A percentile compares a stretch with the other conserved stretches of the same genome.
Conservation (phyloP, 805 yeast genomes). For the Myxozyma vanderwaltii region DNA sequence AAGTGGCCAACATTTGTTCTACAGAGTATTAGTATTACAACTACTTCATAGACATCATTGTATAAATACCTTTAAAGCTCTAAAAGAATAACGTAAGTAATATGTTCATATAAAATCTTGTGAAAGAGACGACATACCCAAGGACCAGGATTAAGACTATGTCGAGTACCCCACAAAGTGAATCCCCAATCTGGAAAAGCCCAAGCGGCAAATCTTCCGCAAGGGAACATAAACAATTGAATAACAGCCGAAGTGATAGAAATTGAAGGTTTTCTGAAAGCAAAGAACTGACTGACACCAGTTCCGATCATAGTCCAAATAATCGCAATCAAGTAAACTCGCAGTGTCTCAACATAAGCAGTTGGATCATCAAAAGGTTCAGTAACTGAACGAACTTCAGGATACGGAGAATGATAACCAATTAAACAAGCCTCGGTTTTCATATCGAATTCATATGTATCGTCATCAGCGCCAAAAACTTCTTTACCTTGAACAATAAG, state of each 20-base stretch:
- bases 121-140: constrained; percentile 51
- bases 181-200: constrained; percentile 53
- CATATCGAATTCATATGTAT: constrained; percentile 17
- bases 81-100: neutral
- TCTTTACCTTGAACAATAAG: constrained; percentile 12
- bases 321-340: constrained; percentile 53
- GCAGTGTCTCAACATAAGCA: constrained; percentile 54
- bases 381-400: constrained; percentile 70
- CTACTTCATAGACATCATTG: no score
- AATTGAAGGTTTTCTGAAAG: constrained; percentile 58
- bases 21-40: neutral
- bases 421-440: constrained; percentile 19
- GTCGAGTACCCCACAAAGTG: constrained; percentile 42
- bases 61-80: neutral
- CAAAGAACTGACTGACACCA: constrained; percentile 48
- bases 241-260: constrained; percentile 55
- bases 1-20: constrained; percentile 65
- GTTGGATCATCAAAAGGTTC: constrained; percentile 57
- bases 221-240: constrained; percentile 61
- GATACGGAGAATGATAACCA: constrained; percentile 49
- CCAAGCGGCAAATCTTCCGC: constrained; percentile 52
- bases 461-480: constrained; percentile 17
- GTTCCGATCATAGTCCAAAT: constrained; percentile 37
- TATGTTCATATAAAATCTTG: neutral
- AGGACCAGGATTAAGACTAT: constrained; percentile 58